These are phyloP conservation scores for Anisodus acutangulus DNA, from an alignment of 257 asterid genomes.

Conservation along the genomic window DNA sequence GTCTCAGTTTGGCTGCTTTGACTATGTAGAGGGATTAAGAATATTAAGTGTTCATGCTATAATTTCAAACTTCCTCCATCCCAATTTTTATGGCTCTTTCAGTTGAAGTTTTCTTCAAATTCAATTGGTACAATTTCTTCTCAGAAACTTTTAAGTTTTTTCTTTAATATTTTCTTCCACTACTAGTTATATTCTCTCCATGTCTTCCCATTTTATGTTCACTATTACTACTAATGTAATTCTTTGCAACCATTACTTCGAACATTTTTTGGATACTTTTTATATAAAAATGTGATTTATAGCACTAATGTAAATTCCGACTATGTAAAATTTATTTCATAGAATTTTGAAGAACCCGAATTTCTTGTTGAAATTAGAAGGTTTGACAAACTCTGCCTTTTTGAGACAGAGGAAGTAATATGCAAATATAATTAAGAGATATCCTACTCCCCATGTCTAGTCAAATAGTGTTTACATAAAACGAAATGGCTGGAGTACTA, in stretches of 20 bases:
- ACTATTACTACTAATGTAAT: background rate
- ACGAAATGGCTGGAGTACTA: background rate
- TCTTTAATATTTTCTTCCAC: background rate
- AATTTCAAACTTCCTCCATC: background rate
- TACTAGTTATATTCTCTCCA: background rate
- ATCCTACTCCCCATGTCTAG: background rate
- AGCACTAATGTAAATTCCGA: background rate
- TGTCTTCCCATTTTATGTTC: background rate
- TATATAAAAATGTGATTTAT: background rate
- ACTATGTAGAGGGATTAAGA: background rate
- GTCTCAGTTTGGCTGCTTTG: slow-evolving; percentile 1
- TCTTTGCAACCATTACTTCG: background rate
- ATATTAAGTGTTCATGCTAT: background rate
- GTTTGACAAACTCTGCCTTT: background rate
- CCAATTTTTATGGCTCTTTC: background rate
- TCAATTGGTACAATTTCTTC: background rate
- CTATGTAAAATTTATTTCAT: background rate
- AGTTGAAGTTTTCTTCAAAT: slow-evolving; percentile 4
- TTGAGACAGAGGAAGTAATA: background rate
- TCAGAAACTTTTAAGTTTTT: background rate
- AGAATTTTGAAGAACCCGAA: background rate
- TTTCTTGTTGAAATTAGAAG: background rate
- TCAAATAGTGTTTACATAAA: slow-evolving; percentile 15
- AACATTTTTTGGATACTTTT: background rate
- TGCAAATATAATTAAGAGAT: background rate